Conservation (phyloP, 2,329 filamentous ascomycete genomes). For the Botrytis galanthina region DNA sequence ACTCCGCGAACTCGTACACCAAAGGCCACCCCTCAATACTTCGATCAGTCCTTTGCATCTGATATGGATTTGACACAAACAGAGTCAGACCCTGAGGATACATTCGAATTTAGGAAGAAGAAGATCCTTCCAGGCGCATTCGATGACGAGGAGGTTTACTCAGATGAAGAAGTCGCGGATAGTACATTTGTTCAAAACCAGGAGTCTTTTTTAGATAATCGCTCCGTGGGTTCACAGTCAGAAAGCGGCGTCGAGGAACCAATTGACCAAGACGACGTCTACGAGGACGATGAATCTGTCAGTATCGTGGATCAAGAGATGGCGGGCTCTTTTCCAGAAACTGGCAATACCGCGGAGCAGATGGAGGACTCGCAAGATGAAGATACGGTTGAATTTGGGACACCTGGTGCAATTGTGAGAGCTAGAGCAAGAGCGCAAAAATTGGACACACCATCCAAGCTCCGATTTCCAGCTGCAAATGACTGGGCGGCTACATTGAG, state of each 20-base stretch:
- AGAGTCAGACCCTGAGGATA: conserved; percentile 40
- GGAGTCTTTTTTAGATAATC: conserved; percentile 89
- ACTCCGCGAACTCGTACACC: conserved; percentile 41
- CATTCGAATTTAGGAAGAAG: conserved; percentile 39
- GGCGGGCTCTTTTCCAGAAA: conserved; percentile 73
- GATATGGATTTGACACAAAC: conserved; percentile 40
- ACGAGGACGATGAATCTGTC: conserved; percentile 73
- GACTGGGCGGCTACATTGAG: conserved; percentile 94
- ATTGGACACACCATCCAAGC: conserved; percentile 55
- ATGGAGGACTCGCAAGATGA: conserved; percentile 51
- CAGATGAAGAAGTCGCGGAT: conserved; percentile 54
- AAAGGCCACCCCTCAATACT: conserved; percentile 21
- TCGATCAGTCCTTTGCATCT: conserved; percentile 39
- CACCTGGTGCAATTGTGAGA: conserved; percentile 59
- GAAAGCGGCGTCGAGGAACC: conserved; percentile 52
- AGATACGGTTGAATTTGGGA: conserved; percentile 45
- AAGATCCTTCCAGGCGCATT: conserved; percentile 75
- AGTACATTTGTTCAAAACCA: conserved; percentile 42
- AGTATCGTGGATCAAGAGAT: conserved; percentile 68
- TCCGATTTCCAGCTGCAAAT: conserved; percentile 63
- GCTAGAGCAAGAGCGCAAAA: conserved; percentile 64
- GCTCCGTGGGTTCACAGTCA: conserved; percentile 79
- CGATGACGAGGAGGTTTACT: conserved; percentile 56
- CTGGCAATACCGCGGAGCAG: conserved; percentile 75
- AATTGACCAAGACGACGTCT: conserved; percentile 63